Percentiles rank a stretch among this genome's conserved stretches.
Evolutionary conservation across 1,284 basidiomycete species (phyloP).

Genomic region (Fomitopsis palustris): DNA sequence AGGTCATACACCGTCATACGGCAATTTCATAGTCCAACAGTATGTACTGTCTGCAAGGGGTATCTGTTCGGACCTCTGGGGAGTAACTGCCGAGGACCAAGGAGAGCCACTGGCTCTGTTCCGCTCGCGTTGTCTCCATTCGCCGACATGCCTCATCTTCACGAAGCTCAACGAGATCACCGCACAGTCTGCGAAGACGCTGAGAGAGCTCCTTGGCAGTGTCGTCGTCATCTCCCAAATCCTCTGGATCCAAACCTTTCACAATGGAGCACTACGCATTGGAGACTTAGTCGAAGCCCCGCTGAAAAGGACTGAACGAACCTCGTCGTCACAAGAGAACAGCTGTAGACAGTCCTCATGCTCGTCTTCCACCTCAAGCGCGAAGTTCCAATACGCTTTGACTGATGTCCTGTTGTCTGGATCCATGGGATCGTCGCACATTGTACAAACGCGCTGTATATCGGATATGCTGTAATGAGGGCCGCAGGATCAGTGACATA

Average conservation of each 20-base stretch:
- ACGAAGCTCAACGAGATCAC: constrained; percentile 30
- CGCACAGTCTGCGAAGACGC: constrained; percentile 41
- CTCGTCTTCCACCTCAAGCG: constrained; percentile 48
- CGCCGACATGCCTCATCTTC: constrained; percentile 11
- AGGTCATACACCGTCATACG: background rate
- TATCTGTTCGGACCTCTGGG: background rate
- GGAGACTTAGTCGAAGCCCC: background rate
- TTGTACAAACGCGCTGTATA: constrained; percentile 40
- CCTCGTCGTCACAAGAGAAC: constrained; percentile 35
- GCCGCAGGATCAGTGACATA: background rate
- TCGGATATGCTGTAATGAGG: constrained; percentile 37
- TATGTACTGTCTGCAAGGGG: background rate
- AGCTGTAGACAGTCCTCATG: constrained; percentile 38
- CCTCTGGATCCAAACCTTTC: constrained; percentile 37
- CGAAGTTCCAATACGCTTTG: constrained; percentile 44
- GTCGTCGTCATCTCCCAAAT: constrained; percentile 37
- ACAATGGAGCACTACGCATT: constrained; percentile 39
- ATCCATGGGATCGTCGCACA: constrained; percentile 44
- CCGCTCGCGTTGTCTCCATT: background rate
- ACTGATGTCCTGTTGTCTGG: constrained; percentile 41
- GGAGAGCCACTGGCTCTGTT: constrained; percentile 9
- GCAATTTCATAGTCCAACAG: background rate
- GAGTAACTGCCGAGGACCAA: constrained; percentile 17
- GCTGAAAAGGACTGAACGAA: constrained; percentile 6
- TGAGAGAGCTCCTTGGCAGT: constrained; percentile 31